Base-by-base conservation (phyloP, 148 eudicot species). In the Vaccinium vitisidaea region DNA sequence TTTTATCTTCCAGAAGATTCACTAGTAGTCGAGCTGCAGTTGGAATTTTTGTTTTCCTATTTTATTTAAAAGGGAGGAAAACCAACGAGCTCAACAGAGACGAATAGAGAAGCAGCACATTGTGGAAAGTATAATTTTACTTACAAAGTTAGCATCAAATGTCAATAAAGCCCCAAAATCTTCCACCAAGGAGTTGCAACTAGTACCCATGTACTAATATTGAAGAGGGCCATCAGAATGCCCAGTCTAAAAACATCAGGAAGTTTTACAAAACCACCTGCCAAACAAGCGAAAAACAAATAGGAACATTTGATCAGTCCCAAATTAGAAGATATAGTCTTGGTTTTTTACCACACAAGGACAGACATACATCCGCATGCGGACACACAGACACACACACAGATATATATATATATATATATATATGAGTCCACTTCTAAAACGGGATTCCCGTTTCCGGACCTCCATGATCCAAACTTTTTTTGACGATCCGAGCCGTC, bases 101-200 rank as follows among this genome's bases (percentile, higher is more conserved):
- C n/a, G 14, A 54, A 39, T 11, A 23, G 43, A 79, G 23, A 54
- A 79, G 46, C 52, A 27, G 2, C 30, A 25, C 63, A 79, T 27
- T 54, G 15, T 14, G 82, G 61, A 27, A 48, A 55, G 67, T 55
- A 8, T 55, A 79, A 32, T 63, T 82, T 77, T 27, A 86, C 87
- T 65, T 75, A 46, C 88, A 49, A 8, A 75, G 50, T 65, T 25
- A 32, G 79, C 52, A 75, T 90, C 84, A 43, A 43, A 4, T 43
- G 46, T 43, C 46, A 91, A 84, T 91, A 91, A 50, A 89, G 87
- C n/a, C 91, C 91, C 83, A 88, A 78, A 82, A 89, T 69, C 84
- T 91, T 89, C 92, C 90, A 91, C 92, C 91, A 91, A 10, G 87
- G 86, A 30, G 89, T 79, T 83, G 86, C 91, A 78, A 81, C 84